These are phyloP conservation scores for Apiospora malaysiana DNA, from an alignment of 2,329 filamentous ascomycete genomes.

Conservation along the genomic window DNA sequence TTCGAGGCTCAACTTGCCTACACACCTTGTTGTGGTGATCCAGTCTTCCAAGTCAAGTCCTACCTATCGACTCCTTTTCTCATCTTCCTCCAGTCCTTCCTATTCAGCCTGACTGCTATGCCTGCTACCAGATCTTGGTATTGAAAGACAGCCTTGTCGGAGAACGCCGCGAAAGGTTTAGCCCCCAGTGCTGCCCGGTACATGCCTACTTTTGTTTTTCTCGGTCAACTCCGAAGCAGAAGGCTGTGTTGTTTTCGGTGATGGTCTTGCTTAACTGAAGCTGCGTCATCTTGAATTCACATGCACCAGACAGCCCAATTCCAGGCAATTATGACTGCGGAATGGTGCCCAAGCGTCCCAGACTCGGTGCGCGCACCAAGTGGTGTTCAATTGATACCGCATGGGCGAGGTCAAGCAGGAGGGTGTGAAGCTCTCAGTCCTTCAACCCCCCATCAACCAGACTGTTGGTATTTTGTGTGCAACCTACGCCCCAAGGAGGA, in stretches of 20 bases:
- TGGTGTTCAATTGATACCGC: not conserved
- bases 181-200: too few relatives aligned
- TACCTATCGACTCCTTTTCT: not conserved
- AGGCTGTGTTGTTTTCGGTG: not conserved
- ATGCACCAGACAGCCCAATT: not conserved
- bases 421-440: not conserved
- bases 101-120: not conserved
- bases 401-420: not conserved
- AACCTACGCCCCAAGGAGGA: not conserved
- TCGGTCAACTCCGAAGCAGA: not conserved
- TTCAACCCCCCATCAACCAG: not conserved
- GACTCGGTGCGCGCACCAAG: not conserved
- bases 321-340: not conserved
- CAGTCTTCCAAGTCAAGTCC: not conserved
- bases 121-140: not conserved
- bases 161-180: not conserved
- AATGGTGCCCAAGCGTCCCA: not conserved
- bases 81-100: not conserved
- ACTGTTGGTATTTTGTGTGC: not conserved
- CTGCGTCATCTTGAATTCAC: not conserved
- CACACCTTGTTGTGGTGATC: not conserved
- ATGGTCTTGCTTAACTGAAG: not conserved
- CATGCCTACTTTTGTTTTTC: not conserved
- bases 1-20: too few relatives aligned
- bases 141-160: not conserved